These are phyloP conservation scores for Monosporascus cannonballus DNA, from an alignment of 2,329 filamentous ascomycete genomes.

Conservation along the genomic window DNA sequence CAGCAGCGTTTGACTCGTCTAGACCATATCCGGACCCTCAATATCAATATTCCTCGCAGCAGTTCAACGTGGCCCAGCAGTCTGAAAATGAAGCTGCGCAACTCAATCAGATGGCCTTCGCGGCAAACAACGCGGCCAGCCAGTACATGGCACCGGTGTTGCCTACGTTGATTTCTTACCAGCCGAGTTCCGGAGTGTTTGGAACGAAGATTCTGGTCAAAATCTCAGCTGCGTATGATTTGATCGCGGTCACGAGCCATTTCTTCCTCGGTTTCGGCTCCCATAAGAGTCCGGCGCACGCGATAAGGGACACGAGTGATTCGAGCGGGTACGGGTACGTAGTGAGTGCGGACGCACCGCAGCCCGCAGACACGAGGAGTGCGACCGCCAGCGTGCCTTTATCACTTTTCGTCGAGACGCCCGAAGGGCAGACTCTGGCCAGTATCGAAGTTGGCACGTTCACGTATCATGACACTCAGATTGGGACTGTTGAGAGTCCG, in stretches of 20 bases:
- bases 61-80: constrained; percentile 37
- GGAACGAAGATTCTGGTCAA: constrained; percentile 69
- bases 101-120: constrained; percentile 50
- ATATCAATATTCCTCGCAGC: constrained; percentile 44
- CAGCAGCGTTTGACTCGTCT: constrained; percentile 51
- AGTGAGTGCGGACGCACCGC: constrained; percentile 66
- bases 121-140: constrained; percentile 56
- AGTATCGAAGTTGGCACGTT: constrained; percentile 41
- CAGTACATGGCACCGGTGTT: constrained; percentile 60
- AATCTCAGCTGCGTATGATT: constrained; percentile 68
- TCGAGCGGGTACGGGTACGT: constrained; percentile 61
- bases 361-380: constrained; percentile 45
- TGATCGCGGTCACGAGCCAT: constrained; percentile 52
- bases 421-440: constrained; percentile 47
- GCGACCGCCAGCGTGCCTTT: constrained; percentile 46
- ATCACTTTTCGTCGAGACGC: constrained; percentile 46
- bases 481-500: constrained; percentile 27
- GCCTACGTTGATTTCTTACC: constrained; percentile 62
- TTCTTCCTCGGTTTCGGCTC: constrained; percentile 73
- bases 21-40: constrained; percentile 55
- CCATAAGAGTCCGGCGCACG: constrained; percentile 62
- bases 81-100: constrained; percentile 45
- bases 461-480: constrained; percentile 35
- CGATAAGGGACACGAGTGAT: constrained; percentile 56
- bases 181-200: constrained; percentile 60